Conservation (phyloP, 139 green algal genomes). For the Desmodesmus armatus region DNA sequence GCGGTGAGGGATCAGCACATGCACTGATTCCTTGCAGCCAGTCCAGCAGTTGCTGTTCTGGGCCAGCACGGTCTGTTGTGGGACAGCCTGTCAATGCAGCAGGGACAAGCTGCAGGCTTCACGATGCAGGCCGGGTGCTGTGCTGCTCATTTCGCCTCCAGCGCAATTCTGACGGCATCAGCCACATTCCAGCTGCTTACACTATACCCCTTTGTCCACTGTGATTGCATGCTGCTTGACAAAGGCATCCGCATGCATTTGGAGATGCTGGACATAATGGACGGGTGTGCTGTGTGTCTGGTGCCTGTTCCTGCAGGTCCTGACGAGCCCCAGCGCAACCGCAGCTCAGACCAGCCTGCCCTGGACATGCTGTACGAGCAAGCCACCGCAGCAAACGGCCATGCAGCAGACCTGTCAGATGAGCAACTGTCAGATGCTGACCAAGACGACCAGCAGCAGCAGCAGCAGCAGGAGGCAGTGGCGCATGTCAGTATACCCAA, state of each 20-base stretch:
- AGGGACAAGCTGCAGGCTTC: neutral
- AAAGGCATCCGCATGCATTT: too few species aligned
- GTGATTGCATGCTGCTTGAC: too few species aligned
- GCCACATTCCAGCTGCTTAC: neutral
- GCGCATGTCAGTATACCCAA: neutral
- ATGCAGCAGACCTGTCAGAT: too few species aligned
- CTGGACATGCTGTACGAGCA: too few species aligned
- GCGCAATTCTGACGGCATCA: neutral
- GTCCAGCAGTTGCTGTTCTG: neutral
- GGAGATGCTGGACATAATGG: too few species aligned
- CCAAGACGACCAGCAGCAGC: neutral
- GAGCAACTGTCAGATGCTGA: too few species aligned
- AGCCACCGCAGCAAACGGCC: too few species aligned
- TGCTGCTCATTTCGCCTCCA: neutral
- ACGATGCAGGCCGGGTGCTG: neutral
- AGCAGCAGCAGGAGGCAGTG: neutral
- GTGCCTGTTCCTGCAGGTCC: neutral
- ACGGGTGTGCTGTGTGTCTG: neutral
- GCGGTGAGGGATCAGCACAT: conserved; percentile 3
- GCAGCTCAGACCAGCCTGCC: too few species aligned
- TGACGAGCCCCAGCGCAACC: neutral
- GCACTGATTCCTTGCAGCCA: neutral
- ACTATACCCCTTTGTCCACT: too few species aligned
- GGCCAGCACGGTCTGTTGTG: too few species aligned
- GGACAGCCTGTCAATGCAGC: too few species aligned